These are phyloP conservation scores for Arbutus unedo DNA, from an alignment of 148 eudicot species.

Conservation along the genomic window DNA sequence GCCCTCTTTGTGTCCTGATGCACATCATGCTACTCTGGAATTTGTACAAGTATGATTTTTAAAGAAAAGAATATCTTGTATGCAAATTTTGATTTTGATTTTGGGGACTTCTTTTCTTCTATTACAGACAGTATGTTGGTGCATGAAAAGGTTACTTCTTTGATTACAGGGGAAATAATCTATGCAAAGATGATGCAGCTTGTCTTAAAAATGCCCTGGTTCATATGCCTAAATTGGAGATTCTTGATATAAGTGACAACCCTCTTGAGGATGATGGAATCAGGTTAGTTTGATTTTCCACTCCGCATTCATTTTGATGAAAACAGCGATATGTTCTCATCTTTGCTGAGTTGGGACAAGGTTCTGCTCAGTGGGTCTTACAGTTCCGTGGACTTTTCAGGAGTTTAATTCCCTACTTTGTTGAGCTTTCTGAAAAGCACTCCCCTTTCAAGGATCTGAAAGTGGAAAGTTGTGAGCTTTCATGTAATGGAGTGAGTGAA, in stretches of 20 bases:
- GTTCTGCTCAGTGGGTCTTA: conserved; percentile 5
- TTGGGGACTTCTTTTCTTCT: neutral
- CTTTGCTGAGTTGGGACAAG: conserved; percentile 8
- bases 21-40: neutral
- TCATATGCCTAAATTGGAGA: conserved; percentile 69
- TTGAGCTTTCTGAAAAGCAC: conserved; percentile 36
- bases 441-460: conserved; percentile 43
- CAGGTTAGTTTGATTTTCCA: conserved; percentile 38
- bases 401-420: conserved; percentile 56
- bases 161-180: conserved; percentile 55
- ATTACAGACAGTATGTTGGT: neutral
- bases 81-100: neutral
- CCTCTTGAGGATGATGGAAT: conserved; percentile 73
- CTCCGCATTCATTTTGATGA: conserved; percentile 10
- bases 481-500: conserved; percentile 55
- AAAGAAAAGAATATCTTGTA: neutral
- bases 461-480: conserved; percentile 66
- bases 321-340: neutral
- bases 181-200: conserved; percentile 50
- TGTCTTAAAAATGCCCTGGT: conserved; percentile 60
- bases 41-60: neutral
- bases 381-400: conserved; percentile 36
- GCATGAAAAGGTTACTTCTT: conserved; percentile 3
- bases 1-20: neutral
- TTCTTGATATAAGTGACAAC: conserved; percentile 79